Evolutionary conservation across 768 basidiomycete species (phyloP).

Genomic region (Lyophyllum atratum): DNA sequence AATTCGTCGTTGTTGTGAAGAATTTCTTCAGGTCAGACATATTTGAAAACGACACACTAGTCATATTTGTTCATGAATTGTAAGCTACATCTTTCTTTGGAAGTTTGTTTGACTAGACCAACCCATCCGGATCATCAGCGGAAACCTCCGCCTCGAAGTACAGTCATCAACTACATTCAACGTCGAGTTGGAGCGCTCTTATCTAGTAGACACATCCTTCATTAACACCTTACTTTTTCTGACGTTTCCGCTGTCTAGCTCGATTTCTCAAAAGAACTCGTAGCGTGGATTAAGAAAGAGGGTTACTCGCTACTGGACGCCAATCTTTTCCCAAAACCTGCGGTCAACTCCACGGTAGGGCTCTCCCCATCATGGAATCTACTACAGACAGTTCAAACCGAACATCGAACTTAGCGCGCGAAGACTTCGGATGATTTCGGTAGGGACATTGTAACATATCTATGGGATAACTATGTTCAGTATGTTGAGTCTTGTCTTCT

Average conservation of each 20-base stretch:
- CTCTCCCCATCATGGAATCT: neutral
- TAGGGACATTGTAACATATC: constrained; percentile 69
- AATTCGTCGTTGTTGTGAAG: neutral
- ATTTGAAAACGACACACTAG: constrained; percentile 72
- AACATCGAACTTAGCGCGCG: constrained; percentile 30
- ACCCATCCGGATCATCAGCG: constrained; percentile 47
- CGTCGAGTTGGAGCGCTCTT: constrained; percentile 78
- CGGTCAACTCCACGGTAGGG: constrained; percentile 34
- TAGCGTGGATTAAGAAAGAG: constrained; percentile 71
- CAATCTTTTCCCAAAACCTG: constrained; percentile 75
- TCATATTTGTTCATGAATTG: constrained; percentile 96
- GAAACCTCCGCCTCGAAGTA: constrained; percentile 85
- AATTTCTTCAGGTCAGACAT: constrained; percentile 62
- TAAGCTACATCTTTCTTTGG: constrained; percentile 38
- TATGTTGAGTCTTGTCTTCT: constrained; percentile 36
- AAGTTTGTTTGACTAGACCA: neutral
- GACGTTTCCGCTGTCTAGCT: constrained; percentile 48
- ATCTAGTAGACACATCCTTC: constrained; percentile 56
- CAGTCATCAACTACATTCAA: constrained; percentile 72
- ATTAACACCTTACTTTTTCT: neutral
- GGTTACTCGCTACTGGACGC: constrained; percentile 82
- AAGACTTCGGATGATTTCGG: constrained; percentile 47
- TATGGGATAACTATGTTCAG: constrained; percentile 98
- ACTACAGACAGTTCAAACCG: neutral
- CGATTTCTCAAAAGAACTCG: constrained; percentile 79